These are phyloP conservation scores for Malus sylvestris DNA, from an alignment of 306 rosid genomes.

Conservation along the genomic window DNA sequence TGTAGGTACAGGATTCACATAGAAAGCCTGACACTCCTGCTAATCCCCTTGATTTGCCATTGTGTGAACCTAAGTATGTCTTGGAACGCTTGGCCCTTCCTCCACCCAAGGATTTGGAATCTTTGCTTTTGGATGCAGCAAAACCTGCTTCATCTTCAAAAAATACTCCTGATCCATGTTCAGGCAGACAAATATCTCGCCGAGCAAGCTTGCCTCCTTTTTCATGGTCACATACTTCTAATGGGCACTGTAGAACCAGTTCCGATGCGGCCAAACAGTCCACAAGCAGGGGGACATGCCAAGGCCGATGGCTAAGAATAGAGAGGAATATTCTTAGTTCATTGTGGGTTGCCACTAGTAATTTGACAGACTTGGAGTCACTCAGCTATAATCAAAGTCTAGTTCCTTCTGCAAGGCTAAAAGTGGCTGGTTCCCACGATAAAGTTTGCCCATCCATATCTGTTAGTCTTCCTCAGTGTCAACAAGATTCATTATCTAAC, in stretches of 20 bases:
- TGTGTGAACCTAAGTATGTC: slow-evolving; percentile 55
- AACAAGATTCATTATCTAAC: slow-evolving; percentile 35
- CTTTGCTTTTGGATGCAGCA: slow-evolving; percentile 78
- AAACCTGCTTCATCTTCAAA: slow-evolving; percentile 49
- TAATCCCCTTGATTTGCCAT: slow-evolving; percentile 53
- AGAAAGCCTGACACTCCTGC: slow-evolving; percentile 42
- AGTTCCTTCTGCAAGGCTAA: slow-evolving; percentile 53
- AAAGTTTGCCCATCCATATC: slow-evolving; percentile 22
- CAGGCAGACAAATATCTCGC: slow-evolving; percentile 65
- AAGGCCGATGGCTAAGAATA: slow-evolving; percentile 77
- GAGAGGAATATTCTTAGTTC: slow-evolving; percentile 37
- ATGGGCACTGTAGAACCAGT: slow-evolving; percentile 65
- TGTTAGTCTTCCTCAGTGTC: slow-evolving; percentile 36
- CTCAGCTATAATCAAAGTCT: slow-evolving; percentile 63
- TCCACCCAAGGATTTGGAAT: slow-evolving; percentile 69
- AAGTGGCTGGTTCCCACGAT: slow-evolving; percentile 29
- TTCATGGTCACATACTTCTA: slow-evolving; percentile 83
- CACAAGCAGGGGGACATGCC: slow-evolving; percentile 63
- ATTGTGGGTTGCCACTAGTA: slow-evolving; percentile 26
- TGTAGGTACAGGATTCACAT: slow-evolving; percentile 49
- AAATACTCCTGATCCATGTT: slow-evolving; percentile 54
- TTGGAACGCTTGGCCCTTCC: slow-evolving; percentile 61
- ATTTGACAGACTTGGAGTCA: slow-evolving; percentile 61
- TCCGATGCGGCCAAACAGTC: slow-evolving; percentile 64
- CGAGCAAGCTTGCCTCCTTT: slow-evolving; percentile 72